Percentiles rank a stretch among this genome's conserved stretches.
Evolutionary conservation across 2,329 filamentous ascomycete genomes (phyloP).

Genomic region (Dactylellina haptotyla): DNA sequence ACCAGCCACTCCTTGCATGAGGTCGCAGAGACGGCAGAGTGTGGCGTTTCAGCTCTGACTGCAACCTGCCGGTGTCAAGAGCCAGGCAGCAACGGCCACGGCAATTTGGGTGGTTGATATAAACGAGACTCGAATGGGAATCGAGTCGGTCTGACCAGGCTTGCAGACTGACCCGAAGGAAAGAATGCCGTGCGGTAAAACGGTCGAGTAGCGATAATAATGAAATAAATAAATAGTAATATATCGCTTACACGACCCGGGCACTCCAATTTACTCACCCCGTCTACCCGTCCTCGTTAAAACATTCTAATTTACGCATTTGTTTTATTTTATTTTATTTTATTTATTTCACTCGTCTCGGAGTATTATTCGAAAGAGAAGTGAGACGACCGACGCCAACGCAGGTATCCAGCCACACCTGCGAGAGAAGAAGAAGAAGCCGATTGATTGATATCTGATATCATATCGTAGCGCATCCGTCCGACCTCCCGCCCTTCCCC

Average conservation of each 20-base stretch:
- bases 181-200: neutral
- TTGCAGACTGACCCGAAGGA: neutral
- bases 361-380: too few relatives aligned
- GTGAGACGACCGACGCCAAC: neutral
- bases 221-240: slow-evolving; percentile 26
- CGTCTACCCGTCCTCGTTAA: neutral
- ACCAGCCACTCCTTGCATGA: slow-evolving; percentile 45
- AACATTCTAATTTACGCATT: neutral
- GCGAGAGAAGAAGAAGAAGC: neutral
- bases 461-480: neutral
- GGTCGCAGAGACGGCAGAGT: neutral
- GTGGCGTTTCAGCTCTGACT: slow-evolving; percentile 47
- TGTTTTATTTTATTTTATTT: neutral
- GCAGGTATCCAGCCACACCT: neutral
- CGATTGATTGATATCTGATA: neutral
- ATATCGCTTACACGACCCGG: slow-evolving; percentile 28
- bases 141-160: slow-evolving; percentile 1
- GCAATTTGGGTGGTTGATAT: neutral
- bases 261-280: neutral
- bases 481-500: neutral
- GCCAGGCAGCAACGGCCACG: slow-evolving; percentile 29
- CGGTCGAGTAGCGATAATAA: neutral
- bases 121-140: neutral
- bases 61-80: too few relatives aligned
- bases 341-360: too few relatives aligned